Percentiles rank a stretch among this genome's conserved stretches.
phyloP scores from a whole-genome alignment of 78 protist genomes.

The Capsaspora owczarzaki region DNA sequence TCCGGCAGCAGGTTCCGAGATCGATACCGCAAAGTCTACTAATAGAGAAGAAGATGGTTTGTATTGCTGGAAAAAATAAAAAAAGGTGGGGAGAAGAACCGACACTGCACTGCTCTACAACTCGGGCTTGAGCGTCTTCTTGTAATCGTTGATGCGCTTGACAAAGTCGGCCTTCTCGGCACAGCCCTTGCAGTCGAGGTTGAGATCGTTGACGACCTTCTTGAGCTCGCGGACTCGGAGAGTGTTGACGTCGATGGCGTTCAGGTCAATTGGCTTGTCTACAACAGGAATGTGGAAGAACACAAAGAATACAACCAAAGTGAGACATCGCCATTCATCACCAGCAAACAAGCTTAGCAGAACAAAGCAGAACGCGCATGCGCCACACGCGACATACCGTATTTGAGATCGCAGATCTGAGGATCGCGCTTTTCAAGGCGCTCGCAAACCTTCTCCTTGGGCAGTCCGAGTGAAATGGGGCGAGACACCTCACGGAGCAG shows the following conservation, averaged over 20 bases:
- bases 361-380: background rate
- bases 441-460: slow-evolving; percentile 25
- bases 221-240: slow-evolving; percentile 26
- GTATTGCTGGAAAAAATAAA: no score
- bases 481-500: slow-evolving; percentile 22
- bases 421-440: slow-evolving; percentile 28
- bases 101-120: no score
- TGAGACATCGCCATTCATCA: background rate
- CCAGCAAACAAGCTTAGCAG: background rate
- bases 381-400: slow-evolving; percentile 4
- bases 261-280: slow-evolving; percentile 41
- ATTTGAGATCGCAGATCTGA: slow-evolving; percentile 31
- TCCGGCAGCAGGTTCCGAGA: no score
- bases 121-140: no score
- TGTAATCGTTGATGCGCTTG: slow-evolving; percentile 22
- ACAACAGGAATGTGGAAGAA: background rate
- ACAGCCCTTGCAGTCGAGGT: slow-evolving; percentile 34
- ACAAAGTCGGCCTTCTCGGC: slow-evolving; percentile 38
- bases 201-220: slow-evolving; percentile 21
- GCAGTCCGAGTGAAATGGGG: slow-evolving; percentile 18
- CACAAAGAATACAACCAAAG: background rate
- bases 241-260: slow-evolving; percentile 4
- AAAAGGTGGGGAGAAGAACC: no score
- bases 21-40: no score
- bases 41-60: no score